A percentile compares a stretch with the other conserved stretches of the same genome.
Conservation (phyloP, 176 grass and related monocot genomes). For the Oryza punctata region DNA sequence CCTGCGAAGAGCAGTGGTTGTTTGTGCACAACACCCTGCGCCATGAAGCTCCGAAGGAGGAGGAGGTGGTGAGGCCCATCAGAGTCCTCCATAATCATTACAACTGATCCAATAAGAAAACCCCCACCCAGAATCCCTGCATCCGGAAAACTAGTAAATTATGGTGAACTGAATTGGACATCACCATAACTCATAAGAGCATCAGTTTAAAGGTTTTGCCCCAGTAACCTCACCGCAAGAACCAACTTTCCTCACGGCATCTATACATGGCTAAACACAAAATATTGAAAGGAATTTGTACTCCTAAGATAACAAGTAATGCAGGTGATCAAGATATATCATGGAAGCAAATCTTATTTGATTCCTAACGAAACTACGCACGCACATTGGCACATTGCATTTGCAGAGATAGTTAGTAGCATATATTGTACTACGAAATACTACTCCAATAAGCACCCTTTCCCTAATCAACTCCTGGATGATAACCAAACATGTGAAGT, state of each 20-base stretch:
- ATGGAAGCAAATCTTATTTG: background rate
- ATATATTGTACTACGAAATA: background rate
- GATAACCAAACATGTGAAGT: background rate
- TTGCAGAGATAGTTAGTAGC: background rate
- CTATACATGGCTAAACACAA: background rate
- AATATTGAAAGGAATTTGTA: background rate
- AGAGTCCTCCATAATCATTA: slow-evolving; percentile 89
- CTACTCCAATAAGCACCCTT: background rate
- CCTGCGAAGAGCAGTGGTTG: slow-evolving; percentile 82
- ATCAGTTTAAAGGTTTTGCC: background rate
- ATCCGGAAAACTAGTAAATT: background rate
- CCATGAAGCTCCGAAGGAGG: slow-evolving; percentile 85
- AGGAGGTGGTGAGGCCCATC: slow-evolving; percentile 89
- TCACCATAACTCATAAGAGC: background rate
- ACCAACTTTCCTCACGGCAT: background rate
- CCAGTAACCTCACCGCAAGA: background rate
- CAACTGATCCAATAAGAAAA: slow-evolving; percentile 71
- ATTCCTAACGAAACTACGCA: background rate
- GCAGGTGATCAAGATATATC: background rate
- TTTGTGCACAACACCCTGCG: slow-evolving; percentile 74
- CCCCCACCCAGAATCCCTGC: slow-evolving; percentile 86
- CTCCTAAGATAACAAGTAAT: background rate
- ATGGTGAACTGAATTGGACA: background rate
- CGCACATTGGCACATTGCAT: background rate
- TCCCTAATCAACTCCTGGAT: background rate